These are phyloP conservation scores for Diphasiastrum complanatum DNA, from an alignment of 83 land plant genomes.

Conservation along the genomic window DNA sequence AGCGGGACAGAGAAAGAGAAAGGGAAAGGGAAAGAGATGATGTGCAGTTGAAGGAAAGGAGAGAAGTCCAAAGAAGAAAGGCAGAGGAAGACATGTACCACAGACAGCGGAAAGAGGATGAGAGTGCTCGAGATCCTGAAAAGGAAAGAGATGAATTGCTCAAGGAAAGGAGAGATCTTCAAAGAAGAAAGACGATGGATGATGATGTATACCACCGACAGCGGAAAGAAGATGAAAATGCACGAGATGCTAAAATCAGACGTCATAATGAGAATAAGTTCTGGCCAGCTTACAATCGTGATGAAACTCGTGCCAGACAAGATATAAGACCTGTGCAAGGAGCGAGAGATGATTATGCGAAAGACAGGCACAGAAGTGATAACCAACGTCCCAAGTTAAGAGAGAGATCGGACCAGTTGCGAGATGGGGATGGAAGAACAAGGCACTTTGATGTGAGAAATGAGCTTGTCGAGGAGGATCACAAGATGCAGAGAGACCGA, in stretches of 20 bases:
- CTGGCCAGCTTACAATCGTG: no score
- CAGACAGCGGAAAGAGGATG: constrained; percentile 31
- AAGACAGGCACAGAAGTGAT: constrained; percentile 23
- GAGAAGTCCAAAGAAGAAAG: constrained; percentile 11
- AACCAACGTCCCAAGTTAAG: constrained; percentile 30
- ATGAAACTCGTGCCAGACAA: constrained; percentile 31
- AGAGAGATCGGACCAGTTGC: constrained; percentile 3
- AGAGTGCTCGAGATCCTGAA: constrained; percentile 31
- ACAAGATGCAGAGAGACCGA: no score
- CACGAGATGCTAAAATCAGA: not conserved
- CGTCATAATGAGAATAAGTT: no score
- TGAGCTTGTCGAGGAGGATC: constrained; percentile 29
- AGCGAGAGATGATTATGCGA: constrained; percentile 36
- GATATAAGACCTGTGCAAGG: constrained; percentile 25
- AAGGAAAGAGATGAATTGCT: constrained; percentile 44
- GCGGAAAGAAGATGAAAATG: constrained; percentile 50
- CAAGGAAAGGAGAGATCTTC: constrained; percentile 44
- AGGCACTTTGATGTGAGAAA: constrained; percentile 14
- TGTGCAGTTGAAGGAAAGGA: constrained; percentile 8
- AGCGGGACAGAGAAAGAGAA: no score
- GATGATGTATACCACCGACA: no score
- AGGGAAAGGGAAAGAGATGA: constrained; percentile 2
- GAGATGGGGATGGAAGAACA: constrained; percentile 29
- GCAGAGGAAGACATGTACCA: constrained; percentile 19
- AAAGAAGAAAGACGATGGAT: constrained; percentile 30